These are phyloP conservation scores for Botryotinia narcissicola DNA, from an alignment of 2,329 filamentous ascomycete genomes.

Conservation along the genomic window DNA sequence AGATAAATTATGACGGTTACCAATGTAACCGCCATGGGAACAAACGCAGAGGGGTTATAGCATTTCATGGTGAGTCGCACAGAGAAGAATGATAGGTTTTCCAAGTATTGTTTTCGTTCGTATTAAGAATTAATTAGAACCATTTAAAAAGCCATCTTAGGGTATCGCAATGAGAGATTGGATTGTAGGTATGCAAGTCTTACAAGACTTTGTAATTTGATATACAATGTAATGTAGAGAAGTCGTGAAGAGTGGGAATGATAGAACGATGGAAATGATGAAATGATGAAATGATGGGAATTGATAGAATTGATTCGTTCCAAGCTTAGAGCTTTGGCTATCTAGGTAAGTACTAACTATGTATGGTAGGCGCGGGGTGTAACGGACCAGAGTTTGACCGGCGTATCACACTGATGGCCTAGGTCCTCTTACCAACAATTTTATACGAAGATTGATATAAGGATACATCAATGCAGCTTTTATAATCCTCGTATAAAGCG, in stretches of 20 bases:
- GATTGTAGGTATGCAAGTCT: background rate
- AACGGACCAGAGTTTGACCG: conserved; percentile 3
- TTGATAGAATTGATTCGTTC: background rate
- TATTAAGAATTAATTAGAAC: background rate
- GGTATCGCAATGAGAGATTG: background rate
- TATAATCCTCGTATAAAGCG: background rate
- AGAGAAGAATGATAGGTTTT: background rate
- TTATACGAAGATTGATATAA: no score
- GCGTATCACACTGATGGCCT: background rate
- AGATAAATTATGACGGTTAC: conserved; percentile 75
- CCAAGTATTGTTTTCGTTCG: background rate
- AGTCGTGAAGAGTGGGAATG: background rate
- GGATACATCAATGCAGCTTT: background rate
- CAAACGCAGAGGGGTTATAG: conserved; percentile 69
- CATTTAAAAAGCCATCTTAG: conserved; percentile 13
- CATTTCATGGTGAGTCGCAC: conserved; percentile 30
- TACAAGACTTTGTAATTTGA: background rate
- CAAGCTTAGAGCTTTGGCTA: background rate
- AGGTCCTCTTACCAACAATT: no score
- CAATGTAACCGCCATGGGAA: conserved; percentile 76
- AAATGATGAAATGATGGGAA: background rate
- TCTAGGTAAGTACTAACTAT: background rate
- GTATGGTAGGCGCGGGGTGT: conserved; percentile 6
- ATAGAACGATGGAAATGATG: background rate
- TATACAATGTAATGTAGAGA: background rate